These are phyloP conservation scores for Amoebophrya sp. DNA, from an alignment of 169 alveolate genomes.

Conservation along the genomic window DNA sequence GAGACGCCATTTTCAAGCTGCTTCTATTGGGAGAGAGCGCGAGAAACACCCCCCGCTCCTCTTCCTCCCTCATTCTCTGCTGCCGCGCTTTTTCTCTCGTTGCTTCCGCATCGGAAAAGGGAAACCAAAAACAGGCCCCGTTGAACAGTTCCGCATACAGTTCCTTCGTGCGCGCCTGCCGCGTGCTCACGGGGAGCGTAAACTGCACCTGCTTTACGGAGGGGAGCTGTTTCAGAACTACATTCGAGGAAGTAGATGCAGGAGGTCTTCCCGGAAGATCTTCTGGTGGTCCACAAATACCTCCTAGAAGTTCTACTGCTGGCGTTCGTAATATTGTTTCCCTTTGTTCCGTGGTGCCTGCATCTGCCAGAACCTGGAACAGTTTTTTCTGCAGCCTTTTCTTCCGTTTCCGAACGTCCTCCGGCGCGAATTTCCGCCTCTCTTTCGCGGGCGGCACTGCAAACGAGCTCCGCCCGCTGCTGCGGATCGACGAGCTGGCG, in stretches of 20 bases:
- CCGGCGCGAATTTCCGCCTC: not conserved
- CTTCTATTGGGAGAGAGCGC: not conserved
- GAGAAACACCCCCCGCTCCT: not conserved
- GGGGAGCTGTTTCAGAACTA: not conserved
- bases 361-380: not conserved
- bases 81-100: too few relatives aligned
- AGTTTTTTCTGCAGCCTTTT: not conserved
- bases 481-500: not conserved
- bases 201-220: not conserved
- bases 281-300: not conserved
- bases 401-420: not conserved
- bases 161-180: too few relatives aligned
- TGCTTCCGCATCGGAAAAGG: too few relatives aligned
- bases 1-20: not conserved
- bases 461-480: not conserved
- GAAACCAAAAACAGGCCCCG: too few relatives aligned
- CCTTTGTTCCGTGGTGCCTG: too few relatives aligned
- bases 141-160: too few relatives aligned
- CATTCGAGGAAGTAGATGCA: not conserved
- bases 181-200: not conserved
- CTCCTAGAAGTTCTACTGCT: not conserved
- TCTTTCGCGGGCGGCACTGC: not conserved
- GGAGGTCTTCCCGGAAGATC: not conserved
- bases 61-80: too few relatives aligned
- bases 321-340: not conserved